phyloP scores from a whole-genome alignment of 352 stramenopile species.

The Phytophthora pisi region DNA sequence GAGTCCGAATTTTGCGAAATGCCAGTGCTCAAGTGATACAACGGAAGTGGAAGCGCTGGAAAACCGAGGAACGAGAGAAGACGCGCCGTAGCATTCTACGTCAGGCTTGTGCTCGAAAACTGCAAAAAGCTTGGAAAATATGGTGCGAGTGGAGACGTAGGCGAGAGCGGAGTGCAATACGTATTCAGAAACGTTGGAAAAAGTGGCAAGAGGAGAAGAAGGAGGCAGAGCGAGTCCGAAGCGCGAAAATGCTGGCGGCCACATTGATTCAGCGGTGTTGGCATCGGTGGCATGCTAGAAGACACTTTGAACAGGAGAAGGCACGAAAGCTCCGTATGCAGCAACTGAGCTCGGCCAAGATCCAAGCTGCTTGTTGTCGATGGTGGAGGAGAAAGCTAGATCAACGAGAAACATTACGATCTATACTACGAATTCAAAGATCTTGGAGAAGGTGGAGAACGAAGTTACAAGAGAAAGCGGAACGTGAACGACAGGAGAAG shows the following conservation, averaged over 20 bases:
- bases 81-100: constrained; percentile 12
- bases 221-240: constrained; percentile 6
- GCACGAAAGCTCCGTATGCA: constrained; percentile 1
- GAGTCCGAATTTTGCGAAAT: constrained; percentile 12
- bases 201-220: constrained; percentile 14
- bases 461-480: neutral
- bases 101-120: constrained; percentile 17
- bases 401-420: neutral
- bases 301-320: constrained; percentile 9
- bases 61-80: constrained; percentile 7
- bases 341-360: constrained; percentile 4
- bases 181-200: constrained; percentile 17
- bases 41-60: constrained; percentile 19
- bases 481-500: constrained; percentile 3
- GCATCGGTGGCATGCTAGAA: constrained; percentile 5
- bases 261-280: constrained; percentile 10
- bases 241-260: constrained; percentile 8
- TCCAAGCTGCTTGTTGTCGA: constrained; percentile 11
- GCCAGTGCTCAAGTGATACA: constrained; percentile 28
- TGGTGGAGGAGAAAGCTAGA: constrained; percentile 9
- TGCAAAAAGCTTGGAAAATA: constrained; percentile 23
- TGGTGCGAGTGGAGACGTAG: constrained; percentile 8
- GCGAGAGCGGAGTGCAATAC: constrained; percentile 12
- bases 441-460: constrained; percentile 15
- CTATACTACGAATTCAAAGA: constrained; percentile 18